Conservation (phyloP, 2,329 filamentous ascomycete genomes). For the Ampelomyces quisqualis region DNA sequence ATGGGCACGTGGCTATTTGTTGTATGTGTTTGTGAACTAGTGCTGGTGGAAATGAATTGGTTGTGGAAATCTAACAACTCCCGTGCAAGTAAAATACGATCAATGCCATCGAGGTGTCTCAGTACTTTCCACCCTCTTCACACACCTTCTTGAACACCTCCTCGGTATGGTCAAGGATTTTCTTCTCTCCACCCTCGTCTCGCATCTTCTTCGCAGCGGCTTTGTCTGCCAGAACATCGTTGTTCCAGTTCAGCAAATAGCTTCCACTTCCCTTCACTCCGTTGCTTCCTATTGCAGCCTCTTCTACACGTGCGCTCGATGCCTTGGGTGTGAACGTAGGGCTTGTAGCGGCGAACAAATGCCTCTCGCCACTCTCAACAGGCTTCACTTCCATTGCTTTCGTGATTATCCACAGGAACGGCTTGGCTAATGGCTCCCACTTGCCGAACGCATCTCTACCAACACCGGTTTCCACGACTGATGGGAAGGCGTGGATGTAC, state of each 20-base stretch:
- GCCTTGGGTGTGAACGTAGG: conserved; percentile 23
- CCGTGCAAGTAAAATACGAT: no score
- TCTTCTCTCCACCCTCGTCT: conserved; percentile 25
- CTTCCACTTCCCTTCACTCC: conserved; percentile 28
- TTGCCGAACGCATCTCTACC: conserved; percentile 13
- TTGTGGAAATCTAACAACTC: no score
- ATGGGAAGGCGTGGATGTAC: conserved; percentile 35
- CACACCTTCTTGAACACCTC: conserved; percentile 36
- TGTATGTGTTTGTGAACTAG: no score
- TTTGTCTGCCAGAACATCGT: conserved; percentile 20
- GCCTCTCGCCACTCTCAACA: conserved; percentile 37
- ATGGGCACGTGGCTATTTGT: no score
- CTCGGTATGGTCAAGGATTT: conserved; percentile 36
- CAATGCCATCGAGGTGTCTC: no score
- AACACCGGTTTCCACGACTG: conserved; percentile 24
- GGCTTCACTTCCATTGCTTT: conserved; percentile 22
- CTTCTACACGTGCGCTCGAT: conserved; percentile 8
- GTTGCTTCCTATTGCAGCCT: conserved; percentile 22
- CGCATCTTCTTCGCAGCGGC: conserved; percentile 20
- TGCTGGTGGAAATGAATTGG: no score
- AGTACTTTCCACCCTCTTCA: conserved; percentile 23
- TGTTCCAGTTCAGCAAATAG: conserved; percentile 31
- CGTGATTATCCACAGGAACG: conserved; percentile 9
- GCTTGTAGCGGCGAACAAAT: conserved; percentile 36
- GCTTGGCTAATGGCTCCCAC: conserved; percentile 7